These are phyloP conservation scores for Ascosphaera apis DNA, from an alignment of 2,329 filamentous ascomycete genomes.

Conservation along the genomic window DNA sequence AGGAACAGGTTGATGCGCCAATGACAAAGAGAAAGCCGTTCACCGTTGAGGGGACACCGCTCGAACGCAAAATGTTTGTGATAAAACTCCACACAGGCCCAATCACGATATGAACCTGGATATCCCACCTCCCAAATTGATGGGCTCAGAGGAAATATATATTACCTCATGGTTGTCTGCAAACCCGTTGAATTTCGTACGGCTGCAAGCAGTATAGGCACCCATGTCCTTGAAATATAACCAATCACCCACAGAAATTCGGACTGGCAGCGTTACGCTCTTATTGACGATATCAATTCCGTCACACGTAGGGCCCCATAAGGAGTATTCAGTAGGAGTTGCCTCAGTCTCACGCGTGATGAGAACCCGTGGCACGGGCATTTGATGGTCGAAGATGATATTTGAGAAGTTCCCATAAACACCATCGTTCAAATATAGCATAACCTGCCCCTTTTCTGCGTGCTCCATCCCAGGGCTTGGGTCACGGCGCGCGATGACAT, in stretches of 20 bases:
- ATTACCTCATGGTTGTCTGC: constrained; percentile 77
- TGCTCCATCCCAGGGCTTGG: constrained; percentile 37
- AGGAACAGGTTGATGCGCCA: too few species aligned
- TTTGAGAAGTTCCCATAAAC: constrained; percentile 97
- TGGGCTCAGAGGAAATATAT: constrained; percentile 78
- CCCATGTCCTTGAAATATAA: constrained; percentile 98
- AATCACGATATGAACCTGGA: neutral
- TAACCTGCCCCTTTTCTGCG: constrained; percentile 39
- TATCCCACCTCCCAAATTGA: neutral
- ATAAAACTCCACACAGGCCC: too few species aligned
- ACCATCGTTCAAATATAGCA: constrained; percentile 94
- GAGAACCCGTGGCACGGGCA: constrained; percentile 64
- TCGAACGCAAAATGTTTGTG: too few species aligned
- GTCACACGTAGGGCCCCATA: constrained; percentile 96
- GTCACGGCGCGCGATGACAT: constrained; percentile 84
- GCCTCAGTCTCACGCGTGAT: constrained; percentile 32
- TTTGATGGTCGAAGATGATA: constrained; percentile 98
- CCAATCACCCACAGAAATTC: constrained; percentile 87
- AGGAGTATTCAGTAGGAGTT: constrained; percentile 55
- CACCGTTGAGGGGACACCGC: too few species aligned
- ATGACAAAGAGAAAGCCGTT: too few species aligned
- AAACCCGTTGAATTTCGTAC: constrained; percentile 95
- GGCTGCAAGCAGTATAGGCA: constrained; percentile 94
- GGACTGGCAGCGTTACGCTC: constrained; percentile 51
- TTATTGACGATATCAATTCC: constrained; percentile 87